Conservation (phyloP, 345 rosid genomes). For the Erodium maritimum region DNA sequence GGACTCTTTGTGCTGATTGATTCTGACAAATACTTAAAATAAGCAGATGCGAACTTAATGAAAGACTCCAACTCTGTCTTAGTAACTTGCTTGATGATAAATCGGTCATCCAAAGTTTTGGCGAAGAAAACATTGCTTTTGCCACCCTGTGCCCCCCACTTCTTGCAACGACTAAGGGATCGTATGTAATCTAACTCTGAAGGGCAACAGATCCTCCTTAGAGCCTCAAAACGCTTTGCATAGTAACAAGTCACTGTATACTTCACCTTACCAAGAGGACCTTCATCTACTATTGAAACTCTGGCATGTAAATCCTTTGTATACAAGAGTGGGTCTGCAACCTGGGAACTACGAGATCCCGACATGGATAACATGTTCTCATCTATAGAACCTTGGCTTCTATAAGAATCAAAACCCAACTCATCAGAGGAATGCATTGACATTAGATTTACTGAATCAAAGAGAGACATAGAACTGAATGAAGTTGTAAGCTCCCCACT, state of each 20-base stretch:
- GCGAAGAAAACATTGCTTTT: conserved; percentile 99
- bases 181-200: conserved; percentile 72
- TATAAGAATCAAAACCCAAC: conserved; percentile 30
- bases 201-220: conserved; percentile 80
- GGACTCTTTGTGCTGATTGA: conserved; percentile 68
- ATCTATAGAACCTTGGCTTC: conserved; percentile 39
- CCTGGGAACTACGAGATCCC: conserved; percentile 30
- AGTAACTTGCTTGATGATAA: conserved; percentile 89
- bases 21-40: conserved; percentile 72
- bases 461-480: conserved; percentile 30
- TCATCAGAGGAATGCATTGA: conserved; percentile 47
- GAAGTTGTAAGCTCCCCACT: conserved; percentile 17
- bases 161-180: conserved; percentile 92
- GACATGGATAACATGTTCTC: conserved; percentile 30
- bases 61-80: conserved; percentile 95
- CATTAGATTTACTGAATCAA: conserved; percentile 45
- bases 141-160: conserved; percentile 99
- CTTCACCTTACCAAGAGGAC: conserved; percentile 68
- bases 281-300: conserved; percentile 57
- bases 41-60: conserved; percentile 77
- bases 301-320: conserved; percentile 65
- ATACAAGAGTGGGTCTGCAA: conserved; percentile 41
- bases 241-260: conserved; percentile 79
- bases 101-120: conserved; percentile 89
- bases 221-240: conserved; percentile 72